Percentiles rank a stretch among this genome's conserved stretches.
phyloP scores from a whole-genome alignment of 257 asterid genomes.

The Nicotiana otophora region DNA sequence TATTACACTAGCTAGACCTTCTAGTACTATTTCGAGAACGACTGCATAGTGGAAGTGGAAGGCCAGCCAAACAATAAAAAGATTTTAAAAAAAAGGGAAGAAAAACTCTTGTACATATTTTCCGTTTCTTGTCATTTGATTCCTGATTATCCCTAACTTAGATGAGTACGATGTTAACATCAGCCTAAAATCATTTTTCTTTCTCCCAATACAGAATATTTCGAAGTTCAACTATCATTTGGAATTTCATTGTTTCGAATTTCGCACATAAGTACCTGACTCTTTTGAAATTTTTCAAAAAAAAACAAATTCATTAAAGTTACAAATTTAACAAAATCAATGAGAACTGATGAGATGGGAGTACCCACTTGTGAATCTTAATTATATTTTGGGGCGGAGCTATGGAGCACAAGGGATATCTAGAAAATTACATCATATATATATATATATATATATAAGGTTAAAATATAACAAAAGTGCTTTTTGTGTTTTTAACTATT shows the following conservation, averaged over 20 bases:
- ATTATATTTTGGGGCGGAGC: too few relatives aligned
- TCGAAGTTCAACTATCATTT: not conserved
- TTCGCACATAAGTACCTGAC: not conserved
- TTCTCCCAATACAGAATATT: not conserved
- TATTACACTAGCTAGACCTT: not conserved
- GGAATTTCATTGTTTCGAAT: not conserved
- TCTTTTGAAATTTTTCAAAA: not conserved
- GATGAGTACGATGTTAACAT: slow-evolving; percentile 7
- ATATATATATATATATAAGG: too few relatives aligned
- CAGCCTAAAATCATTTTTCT: not conserved
- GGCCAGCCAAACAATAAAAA: not conserved
- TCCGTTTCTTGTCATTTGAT: not conserved
- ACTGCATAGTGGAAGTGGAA: not conserved
- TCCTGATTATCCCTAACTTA: not conserved
- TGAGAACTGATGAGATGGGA: not conserved
- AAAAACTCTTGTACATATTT: not conserved
- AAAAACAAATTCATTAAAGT: not conserved
- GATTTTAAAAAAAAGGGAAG: not conserved
- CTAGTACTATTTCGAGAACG: not conserved
- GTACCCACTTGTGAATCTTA: not conserved
- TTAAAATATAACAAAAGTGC: too few relatives aligned
- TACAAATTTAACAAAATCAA: not conserved
- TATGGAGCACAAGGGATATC: too few relatives aligned
- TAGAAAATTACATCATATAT: too few relatives aligned
- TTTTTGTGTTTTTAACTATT: too few relatives aligned